Percentiles rank a stretch among this genome's conserved stretches.
phyloP scores from a whole-genome alignment of 352 stramenopile species.

The Phytophthora pinifolia region DNA sequence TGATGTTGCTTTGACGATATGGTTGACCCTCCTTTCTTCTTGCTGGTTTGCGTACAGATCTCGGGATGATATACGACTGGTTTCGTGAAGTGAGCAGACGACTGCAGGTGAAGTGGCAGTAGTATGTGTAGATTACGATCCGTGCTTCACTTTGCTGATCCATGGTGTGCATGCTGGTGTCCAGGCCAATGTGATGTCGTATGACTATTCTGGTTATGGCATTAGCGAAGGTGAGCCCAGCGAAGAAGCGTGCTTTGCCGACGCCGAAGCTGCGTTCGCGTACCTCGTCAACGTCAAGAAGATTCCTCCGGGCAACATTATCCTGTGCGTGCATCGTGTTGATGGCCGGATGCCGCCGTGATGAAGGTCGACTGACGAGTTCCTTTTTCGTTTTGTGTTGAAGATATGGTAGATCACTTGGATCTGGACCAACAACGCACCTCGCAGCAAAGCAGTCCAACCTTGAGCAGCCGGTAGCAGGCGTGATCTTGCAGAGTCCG shows the following conservation, averaged over 20 bases:
- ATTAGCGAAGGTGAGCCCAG: conserved; percentile 92
- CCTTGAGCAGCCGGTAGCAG: conserved; percentile 89
- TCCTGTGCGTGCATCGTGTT: conserved; percentile 84
- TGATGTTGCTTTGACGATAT: background rate
- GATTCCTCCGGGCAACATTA: conserved; percentile 91
- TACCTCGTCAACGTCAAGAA: conserved; percentile 94
- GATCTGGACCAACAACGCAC: conserved; percentile 96
- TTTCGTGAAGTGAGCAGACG: conserved; percentile 92
- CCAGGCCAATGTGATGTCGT: conserved; percentile 88
- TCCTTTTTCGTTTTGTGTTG: background rate
- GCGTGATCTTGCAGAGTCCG: conserved; percentile 96
- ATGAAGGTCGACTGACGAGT: background rate
- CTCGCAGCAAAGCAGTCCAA: conserved; percentile 93
- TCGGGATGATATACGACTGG: conserved; percentile 98
- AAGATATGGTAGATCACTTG: conserved; percentile 91
- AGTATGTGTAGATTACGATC: background rate
- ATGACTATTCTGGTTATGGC: conserved; percentile 98
- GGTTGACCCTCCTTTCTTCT: conserved; percentile 1
- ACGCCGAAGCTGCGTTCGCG: conserved; percentile 95
- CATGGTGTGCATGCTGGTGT: background rate
- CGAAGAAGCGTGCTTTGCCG: conserved; percentile 94
- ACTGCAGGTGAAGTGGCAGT: conserved; percentile 48
- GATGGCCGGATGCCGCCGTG: background rate
- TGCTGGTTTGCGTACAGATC: conserved; percentile 48
- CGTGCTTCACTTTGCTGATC: conserved; percentile 1